phyloP scores from a whole-genome alignment of 805 yeast genomes.

The Sugiyamaella smithiae region DNA sequence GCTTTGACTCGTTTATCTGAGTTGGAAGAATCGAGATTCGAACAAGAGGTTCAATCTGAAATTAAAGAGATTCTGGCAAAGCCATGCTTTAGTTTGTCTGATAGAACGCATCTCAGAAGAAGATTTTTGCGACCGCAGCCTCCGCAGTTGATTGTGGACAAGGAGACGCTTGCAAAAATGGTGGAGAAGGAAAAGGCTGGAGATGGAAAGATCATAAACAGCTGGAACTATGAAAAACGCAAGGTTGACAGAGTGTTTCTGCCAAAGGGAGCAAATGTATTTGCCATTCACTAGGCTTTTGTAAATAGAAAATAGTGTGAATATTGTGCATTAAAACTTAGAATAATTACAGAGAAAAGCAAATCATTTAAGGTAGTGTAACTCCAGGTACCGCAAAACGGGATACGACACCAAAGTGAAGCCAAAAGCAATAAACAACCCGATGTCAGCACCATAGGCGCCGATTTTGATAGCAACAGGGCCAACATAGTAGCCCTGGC shows the following conservation, averaged over 20 bases:
- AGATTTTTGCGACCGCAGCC: slow-evolving; percentile 54
- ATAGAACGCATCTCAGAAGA: slow-evolving; percentile 43
- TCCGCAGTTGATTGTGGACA: slow-evolving; percentile 48
- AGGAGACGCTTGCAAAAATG: slow-evolving; percentile 28
- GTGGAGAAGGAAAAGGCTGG: slow-evolving; percentile 44
- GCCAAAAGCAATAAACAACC: slow-evolving; percentile 75
- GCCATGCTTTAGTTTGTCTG: slow-evolving; percentile 34
- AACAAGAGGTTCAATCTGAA: slow-evolving; percentile 40
- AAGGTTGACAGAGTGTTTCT: slow-evolving; percentile 47
- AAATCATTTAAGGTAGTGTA: slow-evolving; percentile 31
- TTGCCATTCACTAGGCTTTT: slow-evolving; percentile 21
- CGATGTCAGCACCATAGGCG: slow-evolving; percentile 72
- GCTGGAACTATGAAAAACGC: slow-evolving; percentile 59
- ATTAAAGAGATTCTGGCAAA: slow-evolving; percentile 44
- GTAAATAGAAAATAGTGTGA: slow-evolving; percentile 9
- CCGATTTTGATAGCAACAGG: slow-evolving; percentile 67
- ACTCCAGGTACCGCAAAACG: slow-evolving; percentile 58
- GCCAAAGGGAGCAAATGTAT: slow-evolving; percentile 27
- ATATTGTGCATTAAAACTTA: no score
- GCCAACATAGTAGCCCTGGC: slow-evolving; percentile 80
- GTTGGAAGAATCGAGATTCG: slow-evolving; percentile 26
- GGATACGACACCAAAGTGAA: slow-evolving; percentile 68
- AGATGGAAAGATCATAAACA: slow-evolving; percentile 48
- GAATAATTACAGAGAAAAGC: background rate
- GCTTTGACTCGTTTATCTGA: slow-evolving; percentile 22